Evolutionary conservation across 2,329 filamentous ascomycete genomes (phyloP).

Genomic region (Botrytis fabae): DNA sequence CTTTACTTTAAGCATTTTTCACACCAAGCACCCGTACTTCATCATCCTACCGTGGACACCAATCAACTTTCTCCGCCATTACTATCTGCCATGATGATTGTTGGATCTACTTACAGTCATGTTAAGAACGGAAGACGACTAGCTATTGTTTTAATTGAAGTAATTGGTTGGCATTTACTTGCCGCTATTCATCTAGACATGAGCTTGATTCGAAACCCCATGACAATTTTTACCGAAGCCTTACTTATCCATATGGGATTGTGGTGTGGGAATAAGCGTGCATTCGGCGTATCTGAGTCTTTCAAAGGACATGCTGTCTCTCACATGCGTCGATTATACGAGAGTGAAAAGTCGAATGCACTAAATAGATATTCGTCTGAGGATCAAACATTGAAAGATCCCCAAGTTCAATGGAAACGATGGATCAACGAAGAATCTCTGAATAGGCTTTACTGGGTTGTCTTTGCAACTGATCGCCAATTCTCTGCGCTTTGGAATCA

Average conservation of each 20-base stretch:
- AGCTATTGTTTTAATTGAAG: constrained; percentile 33
- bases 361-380: not conserved
- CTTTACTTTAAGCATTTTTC: constrained; percentile 36
- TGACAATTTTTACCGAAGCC: constrained; percentile 35
- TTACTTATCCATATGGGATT: constrained; percentile 33
- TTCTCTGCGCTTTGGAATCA: constrained; percentile 34
- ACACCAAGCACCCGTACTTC: constrained; percentile 35
- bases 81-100: constrained; percentile 32
- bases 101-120: constrained; percentile 33
- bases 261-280: constrained; percentile 36
- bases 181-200: constrained; percentile 32
- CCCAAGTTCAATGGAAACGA: constrained; percentile 29
- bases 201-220: constrained; percentile 31
- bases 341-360: constrained; percentile 18
- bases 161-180: constrained; percentile 33
- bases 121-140: constrained; percentile 33
- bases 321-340: constrained; percentile 29
- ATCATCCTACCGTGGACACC: constrained; percentile 33
- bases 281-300: constrained; percentile 33
- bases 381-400: not conserved
- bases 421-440: constrained; percentile 33
- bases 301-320: constrained; percentile 33
- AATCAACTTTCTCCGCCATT: constrained; percentile 35
- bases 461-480: constrained; percentile 34
- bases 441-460: constrained; percentile 32